A percentile compares a stretch with the other conserved stretches of the same genome.
These are phyloP conservation scores for Bocquillonia castaneifolia DNA, from an alignment of 441 rosid species.

Conservation along the genomic window DNA sequence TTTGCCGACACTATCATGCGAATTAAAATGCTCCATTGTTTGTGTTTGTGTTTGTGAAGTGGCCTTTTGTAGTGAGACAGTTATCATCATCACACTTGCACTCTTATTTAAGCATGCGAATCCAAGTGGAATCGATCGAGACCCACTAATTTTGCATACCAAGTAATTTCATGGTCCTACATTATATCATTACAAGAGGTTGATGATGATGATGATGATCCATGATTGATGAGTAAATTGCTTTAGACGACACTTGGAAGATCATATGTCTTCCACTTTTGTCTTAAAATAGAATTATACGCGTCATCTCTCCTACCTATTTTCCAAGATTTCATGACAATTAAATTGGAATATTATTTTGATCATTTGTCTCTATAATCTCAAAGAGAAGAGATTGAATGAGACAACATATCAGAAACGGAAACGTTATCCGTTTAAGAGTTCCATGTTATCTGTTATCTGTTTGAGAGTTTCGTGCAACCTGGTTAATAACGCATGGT, in stretches of 20 bases:
- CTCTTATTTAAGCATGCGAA: not conserved
- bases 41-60: not conserved
- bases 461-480: too few relatives aligned
- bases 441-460: too few relatives aligned
- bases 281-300: not conserved
- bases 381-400: too few relatives aligned
- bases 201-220: not conserved
- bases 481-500: too few relatives aligned
- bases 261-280: not conserved
- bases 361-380: too few relatives aligned
- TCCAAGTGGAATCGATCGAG: too few relatives aligned
- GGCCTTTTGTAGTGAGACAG: not conserved
- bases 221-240: too few relatives aligned
- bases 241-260: not conserved
- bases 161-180: too few relatives aligned
- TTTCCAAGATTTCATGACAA: not conserved
- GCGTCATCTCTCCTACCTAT: not conserved
- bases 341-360: too few relatives aligned
- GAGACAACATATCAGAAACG: too few relatives aligned
- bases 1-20: conserved; percentile 5
- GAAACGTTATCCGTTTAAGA: too few relatives aligned
- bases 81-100: not conserved
- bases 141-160: too few relatives aligned
- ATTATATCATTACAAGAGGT: not conserved
- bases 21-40: not conserved